These are phyloP conservation scores for Starmerella sirachaensis DNA, from an alignment of 805 yeast genomes.

Conservation along the genomic window DNA sequence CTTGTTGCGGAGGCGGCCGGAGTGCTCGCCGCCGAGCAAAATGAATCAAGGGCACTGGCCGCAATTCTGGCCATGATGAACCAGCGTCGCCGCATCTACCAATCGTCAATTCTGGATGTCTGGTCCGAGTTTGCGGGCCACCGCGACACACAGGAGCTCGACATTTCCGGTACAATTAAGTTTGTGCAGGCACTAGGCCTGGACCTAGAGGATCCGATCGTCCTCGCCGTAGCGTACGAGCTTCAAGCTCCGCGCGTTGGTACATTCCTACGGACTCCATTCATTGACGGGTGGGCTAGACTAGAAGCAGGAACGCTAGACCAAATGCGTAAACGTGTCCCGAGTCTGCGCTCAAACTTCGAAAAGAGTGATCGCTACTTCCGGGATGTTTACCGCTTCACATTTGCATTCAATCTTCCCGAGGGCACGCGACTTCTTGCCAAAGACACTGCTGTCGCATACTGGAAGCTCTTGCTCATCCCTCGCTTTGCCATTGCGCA, in stretches of 20 bases:
- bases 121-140: constrained; percentile 15
- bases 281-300: constrained; percentile 48
- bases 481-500: constrained; percentile 27
- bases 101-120: constrained; percentile 1
- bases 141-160: constrained; percentile 34
- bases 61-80: constrained; percentile 3
- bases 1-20: constrained; percentile 15
- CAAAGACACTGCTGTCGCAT: constrained; percentile 52
- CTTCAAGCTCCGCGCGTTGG: constrained; percentile 60
- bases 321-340: constrained; percentile 37
- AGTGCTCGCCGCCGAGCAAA: constrained; percentile 9
- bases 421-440: constrained; percentile 44
- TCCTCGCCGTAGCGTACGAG: constrained; percentile 58
- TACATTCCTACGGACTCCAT: constrained; percentile 38
- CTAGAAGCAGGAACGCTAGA: constrained; percentile 27
- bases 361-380: constrained; percentile 34
- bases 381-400: constrained; percentile 51
- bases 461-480: constrained; percentile 62
- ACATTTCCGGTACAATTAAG: constrained; percentile 63
- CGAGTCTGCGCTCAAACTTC: constrained; percentile 29
- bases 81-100: constrained; percentile 11
- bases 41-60: constrained; percentile 1
- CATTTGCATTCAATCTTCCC: constrained; percentile 57
- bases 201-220: constrained; percentile 61
- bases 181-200: constrained; percentile 57